Conservation (phyloP, 1,139 yeast genomes). For the Candida sp. region DNA sequence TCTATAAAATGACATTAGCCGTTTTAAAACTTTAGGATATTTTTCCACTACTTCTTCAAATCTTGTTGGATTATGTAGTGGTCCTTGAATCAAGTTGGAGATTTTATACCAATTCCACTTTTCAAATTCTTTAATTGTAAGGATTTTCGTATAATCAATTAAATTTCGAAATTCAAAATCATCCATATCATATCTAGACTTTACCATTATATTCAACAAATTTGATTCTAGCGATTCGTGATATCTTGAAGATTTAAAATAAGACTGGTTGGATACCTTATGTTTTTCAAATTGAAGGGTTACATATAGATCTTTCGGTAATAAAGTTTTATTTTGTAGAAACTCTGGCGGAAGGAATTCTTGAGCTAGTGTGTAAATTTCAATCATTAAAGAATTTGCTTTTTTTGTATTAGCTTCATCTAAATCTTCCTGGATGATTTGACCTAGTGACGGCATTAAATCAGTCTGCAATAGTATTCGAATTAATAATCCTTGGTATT, state of each 20-base stretch:
- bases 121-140: constrained; percentile 73
- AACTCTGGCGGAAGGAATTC: constrained; percentile 48
- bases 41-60: constrained; percentile 77
- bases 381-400: constrained; percentile 62
- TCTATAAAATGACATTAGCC: constrained; percentile 81
- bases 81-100: constrained; percentile 71
- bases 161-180: constrained; percentile 68
- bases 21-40: constrained; percentile 76
- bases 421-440: constrained; percentile 44
- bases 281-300: neutral
- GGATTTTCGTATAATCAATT: constrained; percentile 65
- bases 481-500: constrained; percentile 60
- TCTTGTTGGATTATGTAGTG: constrained; percentile 64
- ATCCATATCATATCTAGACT: constrained; percentile 55
- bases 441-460: constrained; percentile 46
- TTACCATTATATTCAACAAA: constrained; percentile 39
- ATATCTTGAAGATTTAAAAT: constrained; percentile 13
- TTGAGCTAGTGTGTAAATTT: constrained; percentile 54
- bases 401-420: constrained; percentile 50
- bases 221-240: constrained; percentile 20
- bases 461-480: constrained; percentile 54
- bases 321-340: constrained; percentile 10
- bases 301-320: constrained; percentile 11
- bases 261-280: constrained; percentile 3
- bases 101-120: constrained; percentile 89